A percentile compares a stretch with the other conserved stretches of the same genome.
Evolutionary conservation across 345 rosid species (phyloP).

Genomic region (Xanthoceras sorbifolium): DNA sequence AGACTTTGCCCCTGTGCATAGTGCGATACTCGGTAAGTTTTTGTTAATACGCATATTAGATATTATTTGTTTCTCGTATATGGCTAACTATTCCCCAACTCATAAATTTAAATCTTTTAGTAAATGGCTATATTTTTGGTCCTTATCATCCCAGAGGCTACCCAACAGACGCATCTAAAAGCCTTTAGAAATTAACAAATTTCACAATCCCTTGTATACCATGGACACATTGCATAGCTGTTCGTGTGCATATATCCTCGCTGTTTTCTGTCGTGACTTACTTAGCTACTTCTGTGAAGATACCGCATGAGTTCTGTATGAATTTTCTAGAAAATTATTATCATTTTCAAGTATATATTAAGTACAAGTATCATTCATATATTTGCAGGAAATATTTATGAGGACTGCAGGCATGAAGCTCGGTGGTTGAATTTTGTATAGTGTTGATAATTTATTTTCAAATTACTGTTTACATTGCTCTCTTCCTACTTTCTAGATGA

Average conservation of each 20-base stretch:
- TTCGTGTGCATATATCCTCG: neutral
- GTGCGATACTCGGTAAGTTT: conserved; percentile 36
- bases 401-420: neutral
- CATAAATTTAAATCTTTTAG: neutral
- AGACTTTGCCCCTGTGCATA: conserved; percentile 96
- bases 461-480: neutral
- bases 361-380: neutral
- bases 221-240: too few relatives aligned
- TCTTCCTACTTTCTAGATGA: neutral
- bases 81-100: neutral
- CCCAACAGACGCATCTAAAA: neutral
- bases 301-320: neutral
- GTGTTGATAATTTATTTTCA: neutral
- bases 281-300: neutral
- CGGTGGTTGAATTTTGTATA: neutral
- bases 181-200: neutral
- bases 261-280: neutral
- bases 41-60: neutral
- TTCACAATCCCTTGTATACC: neutral
- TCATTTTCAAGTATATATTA: neutral
- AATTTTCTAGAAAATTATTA: neutral
- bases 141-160: neutral
- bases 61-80: neutral
- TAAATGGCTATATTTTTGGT: neutral
- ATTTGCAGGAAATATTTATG: neutral